Evolutionary conservation across 371 early-diverging fungal genomes (phyloP), one percentile per base, ranked within the genome.

Genomic region (Umbelopsis sp.): DNA sequence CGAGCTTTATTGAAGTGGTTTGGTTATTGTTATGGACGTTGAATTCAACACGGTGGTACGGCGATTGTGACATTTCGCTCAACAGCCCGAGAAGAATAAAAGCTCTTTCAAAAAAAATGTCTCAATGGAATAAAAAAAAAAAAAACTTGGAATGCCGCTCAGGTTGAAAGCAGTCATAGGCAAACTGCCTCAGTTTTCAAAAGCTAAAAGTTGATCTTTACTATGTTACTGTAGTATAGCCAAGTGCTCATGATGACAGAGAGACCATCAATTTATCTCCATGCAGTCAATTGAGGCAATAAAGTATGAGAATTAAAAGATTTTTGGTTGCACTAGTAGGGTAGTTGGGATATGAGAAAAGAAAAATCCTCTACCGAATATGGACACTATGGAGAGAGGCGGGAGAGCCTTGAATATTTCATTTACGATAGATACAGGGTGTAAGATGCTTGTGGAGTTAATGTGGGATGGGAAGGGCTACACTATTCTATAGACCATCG

Each of bases 401-500:
- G 35, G 35, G 35, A 35, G 18, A 18, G 29, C 12, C 7, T 57
- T 41, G 41, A 41, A 41, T 41, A 41, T 57, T 57, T 29, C 57
- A n/a, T 48, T n/a, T 48, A 48, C 48, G 16, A n/a, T 57, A 57
- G 57, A 57, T 57, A 57, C 57, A 57, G 41, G 41, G 12, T 41
- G 7, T 41, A 41, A 41, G 29, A 57, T 24, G 35, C 18, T 16
- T 48, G 20, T 48, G 48, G 16, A 37, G n/a, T 20, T 67, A 37
- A 35, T 41, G 50, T 52, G 37, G 48, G 6, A 16, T 41, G 44
- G 41, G 37, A 50, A 24, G 22, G 22, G 22, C 29, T 50, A n/a
- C 22, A 48, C 69, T 72, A 76, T 63, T 76, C 77, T 50, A 76
- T 76, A 25, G 77, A 76, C 77, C 77, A 76, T 48, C 77, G 70